A percentile compares a stretch with the other conserved stretches of the same genome.
These are phyloP conservation scores for Fusarium sp. DNA, from an alignment of 2,329 filamentous ascomycete genomes.

Conservation along the genomic window DNA sequence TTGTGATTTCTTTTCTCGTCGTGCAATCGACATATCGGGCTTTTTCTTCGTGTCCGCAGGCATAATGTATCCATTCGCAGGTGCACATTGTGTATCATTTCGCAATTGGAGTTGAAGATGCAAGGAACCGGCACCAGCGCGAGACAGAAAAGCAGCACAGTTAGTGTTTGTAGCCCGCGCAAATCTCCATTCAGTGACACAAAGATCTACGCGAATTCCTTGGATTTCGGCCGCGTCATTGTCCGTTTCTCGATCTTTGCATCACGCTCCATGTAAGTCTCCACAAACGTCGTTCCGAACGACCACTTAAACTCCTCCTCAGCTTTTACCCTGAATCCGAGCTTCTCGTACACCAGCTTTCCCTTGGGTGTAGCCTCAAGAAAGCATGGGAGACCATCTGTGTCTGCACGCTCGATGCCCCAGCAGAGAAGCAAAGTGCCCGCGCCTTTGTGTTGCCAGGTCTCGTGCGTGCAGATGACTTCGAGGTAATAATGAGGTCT, in stretches of 20 bases:
- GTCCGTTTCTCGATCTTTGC: conserved; percentile 15
- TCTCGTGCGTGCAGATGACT: conserved; percentile 54
- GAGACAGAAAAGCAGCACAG: not conserved
- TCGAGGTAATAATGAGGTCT: conserved; percentile 61
- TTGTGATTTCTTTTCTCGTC: conserved; percentile 19
- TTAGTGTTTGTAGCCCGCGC: not conserved
- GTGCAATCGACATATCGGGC: conserved; percentile 29
- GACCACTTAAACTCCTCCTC: conserved; percentile 47
- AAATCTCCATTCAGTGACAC: conserved; percentile 20
- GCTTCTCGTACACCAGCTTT: conserved; percentile 56
- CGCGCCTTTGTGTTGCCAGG: conserved; percentile 57
- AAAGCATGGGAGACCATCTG: conserved; percentile 54
- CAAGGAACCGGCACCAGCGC: not conserved
- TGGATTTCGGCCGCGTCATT: conserved; percentile 16
- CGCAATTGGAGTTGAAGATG: not conserved
- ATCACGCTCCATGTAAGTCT: conserved; percentile 50
- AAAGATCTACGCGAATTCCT: conserved; percentile 9
- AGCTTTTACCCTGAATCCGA: conserved; percentile 56
- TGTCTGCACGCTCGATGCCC: conserved; percentile 58
- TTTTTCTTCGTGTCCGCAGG: conserved; percentile 35
- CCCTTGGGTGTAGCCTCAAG: conserved; percentile 61
- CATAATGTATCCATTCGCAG: conserved; percentile 22
- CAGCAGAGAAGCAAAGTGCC: conserved; percentile 56
- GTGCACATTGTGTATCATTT: conserved; percentile 35
- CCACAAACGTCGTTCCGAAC: conserved; percentile 41